Evolutionary conservation across 208 protist species (phyloP).

Genomic region (Trypanosoma vivax): DNA sequence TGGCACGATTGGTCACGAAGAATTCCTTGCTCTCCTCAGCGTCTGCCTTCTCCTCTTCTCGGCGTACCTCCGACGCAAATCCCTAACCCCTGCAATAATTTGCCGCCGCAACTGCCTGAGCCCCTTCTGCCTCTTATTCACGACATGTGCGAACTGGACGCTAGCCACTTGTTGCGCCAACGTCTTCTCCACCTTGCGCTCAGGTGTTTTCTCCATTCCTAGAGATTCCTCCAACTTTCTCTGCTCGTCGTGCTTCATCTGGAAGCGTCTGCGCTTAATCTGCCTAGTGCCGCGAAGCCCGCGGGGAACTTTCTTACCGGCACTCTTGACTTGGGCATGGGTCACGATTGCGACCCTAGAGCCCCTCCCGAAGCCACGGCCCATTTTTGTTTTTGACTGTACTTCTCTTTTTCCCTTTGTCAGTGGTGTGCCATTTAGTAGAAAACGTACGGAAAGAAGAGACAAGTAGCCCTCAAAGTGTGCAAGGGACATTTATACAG

Average conservation of each 20-base stretch:
- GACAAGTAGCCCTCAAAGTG: too few species aligned
- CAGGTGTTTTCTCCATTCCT: constrained; percentile 26
- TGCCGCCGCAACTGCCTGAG: constrained; percentile 65
- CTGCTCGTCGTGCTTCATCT: constrained; percentile 40
- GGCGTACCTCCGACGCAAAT: constrained; percentile 41
- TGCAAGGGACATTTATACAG: too few species aligned
- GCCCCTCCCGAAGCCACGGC: constrained; percentile 80
- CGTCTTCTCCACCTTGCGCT: constrained; percentile 33
- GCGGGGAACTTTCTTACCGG: constrained; percentile 71
- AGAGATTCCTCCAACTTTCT: constrained; percentile 60
- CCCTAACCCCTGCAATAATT: constrained; percentile 64
- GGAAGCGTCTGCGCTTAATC: constrained; percentile 51
- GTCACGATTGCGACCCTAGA: constrained; percentile 80
- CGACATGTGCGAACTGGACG: constrained; percentile 64
- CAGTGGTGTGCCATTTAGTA: too few species aligned
- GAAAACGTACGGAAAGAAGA: too few species aligned
- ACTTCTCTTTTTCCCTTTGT: too few species aligned
- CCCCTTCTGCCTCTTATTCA: constrained; percentile 75
- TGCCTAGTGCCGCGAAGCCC: constrained; percentile 64
- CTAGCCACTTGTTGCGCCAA: constrained; percentile 70
- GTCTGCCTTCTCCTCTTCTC: constrained; percentile 30
- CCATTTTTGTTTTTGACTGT: too few species aligned
- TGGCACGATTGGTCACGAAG: too few species aligned
- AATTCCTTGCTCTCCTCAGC: constrained; percentile 4
- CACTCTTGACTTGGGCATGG: constrained; percentile 52